Conservation (phyloP, 2,329 filamentous ascomycete species). For the Coleophoma eucalyptorum region DNA sequence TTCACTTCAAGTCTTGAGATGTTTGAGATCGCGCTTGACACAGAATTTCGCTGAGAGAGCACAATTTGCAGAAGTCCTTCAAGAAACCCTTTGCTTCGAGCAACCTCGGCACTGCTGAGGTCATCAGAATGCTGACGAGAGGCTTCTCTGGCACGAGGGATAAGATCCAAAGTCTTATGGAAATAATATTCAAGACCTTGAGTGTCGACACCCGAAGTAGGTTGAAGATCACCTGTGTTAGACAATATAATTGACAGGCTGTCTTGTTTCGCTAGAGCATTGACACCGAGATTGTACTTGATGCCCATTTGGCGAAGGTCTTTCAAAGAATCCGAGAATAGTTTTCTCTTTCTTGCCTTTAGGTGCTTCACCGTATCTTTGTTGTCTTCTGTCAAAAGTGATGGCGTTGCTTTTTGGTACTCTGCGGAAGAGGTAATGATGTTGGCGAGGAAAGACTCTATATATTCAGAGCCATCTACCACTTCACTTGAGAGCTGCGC, state of each 20-base stretch:
- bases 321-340: slow-evolving; percentile 86
- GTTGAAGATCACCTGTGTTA: slow-evolving; percentile 38
- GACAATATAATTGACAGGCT: slow-evolving; percentile 69
- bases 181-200: slow-evolving; percentile 66
- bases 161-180: slow-evolving; percentile 73
- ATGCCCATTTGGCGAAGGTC: slow-evolving; percentile 86
- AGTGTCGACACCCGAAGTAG: slow-evolving; percentile 11
- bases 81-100: slow-evolving; percentile 76
- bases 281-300: slow-evolving; percentile 73
- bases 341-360: slow-evolving; percentile 83
- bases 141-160: slow-evolving; percentile 63
- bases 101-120: slow-evolving; percentile 74
- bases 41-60: slow-evolving; percentile 51
- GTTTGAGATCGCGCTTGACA: slow-evolving; percentile 13
- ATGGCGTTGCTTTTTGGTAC: slow-evolving; percentile 80
- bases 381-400: slow-evolving; percentile 80
- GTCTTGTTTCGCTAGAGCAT: slow-evolving; percentile 69
- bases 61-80: slow-evolving; percentile 76
- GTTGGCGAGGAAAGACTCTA: slow-evolving; percentile 67
- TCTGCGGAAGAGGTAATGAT: slow-evolving; percentile 66
- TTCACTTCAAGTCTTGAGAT: slow-evolving; percentile 15
- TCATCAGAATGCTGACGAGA: slow-evolving; percentile 78
- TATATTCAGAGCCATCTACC: slow-evolving; percentile 52
- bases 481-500: slow-evolving; percentile 46
- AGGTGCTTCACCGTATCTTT: slow-evolving; percentile 81